Conservation (phyloP, 1,284 basidiomycete species). For the Sanghuangporus weigelae region DNA sequence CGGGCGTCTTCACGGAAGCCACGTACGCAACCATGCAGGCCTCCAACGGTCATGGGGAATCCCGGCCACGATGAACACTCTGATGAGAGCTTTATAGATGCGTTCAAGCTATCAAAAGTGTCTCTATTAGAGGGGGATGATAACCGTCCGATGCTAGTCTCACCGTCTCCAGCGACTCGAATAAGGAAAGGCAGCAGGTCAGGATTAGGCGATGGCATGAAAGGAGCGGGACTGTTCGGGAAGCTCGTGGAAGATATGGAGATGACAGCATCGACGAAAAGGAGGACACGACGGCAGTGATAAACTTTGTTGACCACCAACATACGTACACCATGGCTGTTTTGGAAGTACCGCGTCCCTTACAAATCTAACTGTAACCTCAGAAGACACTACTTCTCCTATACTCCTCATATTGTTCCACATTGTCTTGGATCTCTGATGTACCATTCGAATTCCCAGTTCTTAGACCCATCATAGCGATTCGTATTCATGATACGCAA, state of each 20-base stretch:
- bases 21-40: background rate
- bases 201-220: background rate
- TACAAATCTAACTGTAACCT: too few species aligned
- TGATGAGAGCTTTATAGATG: constrained; percentile 14
- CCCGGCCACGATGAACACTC: constrained; percentile 9
- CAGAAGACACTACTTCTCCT: too few species aligned
- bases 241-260: background rate
- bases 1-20: background rate
- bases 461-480: too few species aligned
- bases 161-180: background rate
- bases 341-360: background rate
- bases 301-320: background rate
- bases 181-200: background rate
- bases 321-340: background rate
- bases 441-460: too few species aligned
- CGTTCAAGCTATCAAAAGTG: constrained; percentile 13
- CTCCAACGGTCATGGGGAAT: background rate
- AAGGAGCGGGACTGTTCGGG: too few species aligned
- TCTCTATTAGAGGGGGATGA: background rate
- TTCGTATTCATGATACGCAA: too few species aligned
- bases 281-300: background rate
- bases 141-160: background rate
- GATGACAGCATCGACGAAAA: constrained; percentile 13
- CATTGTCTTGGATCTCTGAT: too few species aligned
- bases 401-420: too few species aligned